Conservation (phyloP, 2,329 filamentous ascomycete genomes). For the Xenoacremonium recifei region DNA sequence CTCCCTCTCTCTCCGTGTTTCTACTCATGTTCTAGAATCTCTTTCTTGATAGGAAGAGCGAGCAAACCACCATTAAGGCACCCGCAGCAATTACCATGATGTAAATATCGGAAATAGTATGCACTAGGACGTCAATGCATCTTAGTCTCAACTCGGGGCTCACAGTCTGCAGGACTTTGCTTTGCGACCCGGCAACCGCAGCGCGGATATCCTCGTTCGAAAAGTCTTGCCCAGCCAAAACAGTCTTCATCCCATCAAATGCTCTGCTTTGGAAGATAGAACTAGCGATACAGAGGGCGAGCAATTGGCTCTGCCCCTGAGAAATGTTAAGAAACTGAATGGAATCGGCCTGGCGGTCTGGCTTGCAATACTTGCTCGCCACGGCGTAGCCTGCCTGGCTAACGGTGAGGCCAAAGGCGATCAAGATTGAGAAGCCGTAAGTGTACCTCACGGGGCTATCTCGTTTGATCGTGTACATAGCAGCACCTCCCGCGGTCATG, state of each 20-base stretch:
- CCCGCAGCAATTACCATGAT: constrained; percentile 15
- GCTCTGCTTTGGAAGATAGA: constrained; percentile 13
- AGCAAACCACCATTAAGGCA: constrained; percentile 8
- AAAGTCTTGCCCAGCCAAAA: constrained; percentile 10
- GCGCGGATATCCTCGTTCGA: constrained; percentile 10
- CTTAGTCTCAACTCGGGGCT: constrained; percentile 4
- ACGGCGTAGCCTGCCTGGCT: constrained; percentile 11
- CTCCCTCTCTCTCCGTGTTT: too few relatives aligned
- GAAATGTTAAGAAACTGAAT: constrained; percentile 16
- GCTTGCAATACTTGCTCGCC: constrained; percentile 2
- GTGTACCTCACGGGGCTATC: constrained; percentile 14
- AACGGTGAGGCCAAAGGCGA: constrained; percentile 14
- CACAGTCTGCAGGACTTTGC: constrained; percentile 8
- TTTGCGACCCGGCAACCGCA: constrained; percentile 12
- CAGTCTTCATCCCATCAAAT: constrained; percentile 10
- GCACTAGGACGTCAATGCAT: constrained; percentile 11
- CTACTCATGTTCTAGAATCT: too few relatives aligned
- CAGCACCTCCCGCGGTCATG: constrained; percentile 7
- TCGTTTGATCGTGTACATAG: constrained; percentile 9
- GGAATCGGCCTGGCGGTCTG: constrained; percentile 8
- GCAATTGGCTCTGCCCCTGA: constrained; percentile 14
- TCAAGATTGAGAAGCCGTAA: constrained; percentile 16
- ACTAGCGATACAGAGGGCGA: constrained; percentile 9
- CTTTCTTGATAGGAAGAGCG: constrained; percentile 11
- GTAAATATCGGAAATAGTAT: constrained; percentile 13